Evolutionary conservation across 352 stramenopile genomes (phyloP), one percentile per base, ranked within the genome.

Genomic region (Globisporangium barbulae): DNA sequence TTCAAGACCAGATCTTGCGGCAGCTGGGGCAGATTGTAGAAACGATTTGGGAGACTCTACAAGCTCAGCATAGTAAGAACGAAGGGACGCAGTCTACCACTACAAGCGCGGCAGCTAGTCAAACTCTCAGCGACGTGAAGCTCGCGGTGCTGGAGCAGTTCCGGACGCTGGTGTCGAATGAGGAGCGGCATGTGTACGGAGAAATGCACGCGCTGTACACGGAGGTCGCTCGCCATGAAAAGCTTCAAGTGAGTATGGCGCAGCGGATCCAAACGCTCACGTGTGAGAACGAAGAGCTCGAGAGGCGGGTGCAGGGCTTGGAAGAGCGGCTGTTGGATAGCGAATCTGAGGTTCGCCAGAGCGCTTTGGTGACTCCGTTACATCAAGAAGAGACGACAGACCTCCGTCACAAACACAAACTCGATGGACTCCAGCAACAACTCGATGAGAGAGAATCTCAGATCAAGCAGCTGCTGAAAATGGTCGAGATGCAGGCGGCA

Each of bases 171-270:
- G 44, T 63, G 3, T 35, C 59, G 30, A 67, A 61, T 55, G 22
- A 44, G 47, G 68, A 75, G 21, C 33, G 19, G 42, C 47, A 68
- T 19, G 22, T 72, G 53, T 74, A 74, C 53, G 65, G 74, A 48
- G 68, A 78, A 42, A 65, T 78, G 60, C 71, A 78, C 39, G 55
- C 54, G 13, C 48, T 78, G 48, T 75, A 75, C 41, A 62, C 65
- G 0, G 59, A 67, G 28, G 68, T 68, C 30, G 52, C 69, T 9
- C 71, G 54, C 3, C 35, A 54, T 15, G 47, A 65, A 19, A 54
- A 58, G 13, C 63, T 47, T 8, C 44, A 59, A 31, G 28, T 28
- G 15, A 28, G 37, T 39, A 44, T 64, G 39, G n/a, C 31, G 17
- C 17, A 30, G 3, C 31, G 71, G 35, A 30, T 78, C 3, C 58